A percentile compares a stretch with the other conserved stretches of the same genome.
Evolutionary conservation across 148 eudicot genomes (phyloP).

Genomic region (Linanthus parryae): DNA sequence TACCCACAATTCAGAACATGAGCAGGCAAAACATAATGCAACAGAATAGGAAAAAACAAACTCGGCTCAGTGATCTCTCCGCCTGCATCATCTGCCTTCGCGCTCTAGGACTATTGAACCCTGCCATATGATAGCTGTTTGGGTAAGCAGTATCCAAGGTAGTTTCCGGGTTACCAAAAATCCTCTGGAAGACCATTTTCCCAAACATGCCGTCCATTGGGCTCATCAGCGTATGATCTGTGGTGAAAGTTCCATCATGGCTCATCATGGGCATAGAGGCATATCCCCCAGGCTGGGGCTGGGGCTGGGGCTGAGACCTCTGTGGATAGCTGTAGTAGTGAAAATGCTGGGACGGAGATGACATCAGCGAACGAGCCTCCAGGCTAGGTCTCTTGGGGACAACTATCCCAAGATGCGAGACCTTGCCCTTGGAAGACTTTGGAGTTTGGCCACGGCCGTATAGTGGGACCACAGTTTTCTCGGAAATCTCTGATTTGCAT

Average conservation of each 20-base stretch:
- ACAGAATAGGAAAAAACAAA: slow-evolving; percentile 54
- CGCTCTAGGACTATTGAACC: slow-evolving; percentile 25
- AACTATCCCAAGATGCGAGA: slow-evolving; percentile 14
- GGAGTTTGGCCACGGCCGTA: not conserved
- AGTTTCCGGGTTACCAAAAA: slow-evolving; percentile 42
- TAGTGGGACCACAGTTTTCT: not conserved
- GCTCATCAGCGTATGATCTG: slow-evolving; percentile 15
- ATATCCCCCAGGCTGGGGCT: slow-evolving; percentile 11
- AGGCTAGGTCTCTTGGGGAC: slow-evolving; percentile 66
- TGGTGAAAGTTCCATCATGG: slow-evolving; percentile 24
- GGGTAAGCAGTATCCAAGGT: slow-evolving; percentile 28
- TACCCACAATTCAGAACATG: slow-evolving; percentile 27
- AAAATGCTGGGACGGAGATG: slow-evolving; percentile 24
- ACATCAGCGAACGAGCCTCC: no score
- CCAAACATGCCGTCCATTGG: slow-evolving; percentile 55
- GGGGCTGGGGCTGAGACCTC: slow-evolving; percentile 7
- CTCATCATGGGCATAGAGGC: slow-evolving; percentile 18
- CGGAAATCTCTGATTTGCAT: not conserved
- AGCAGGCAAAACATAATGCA: slow-evolving; percentile 45
- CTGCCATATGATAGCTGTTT: slow-evolving; percentile 28
- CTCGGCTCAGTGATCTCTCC: slow-evolving; percentile 47
- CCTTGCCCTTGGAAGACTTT: slow-evolving; percentile 21
- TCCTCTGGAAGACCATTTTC: slow-evolving; percentile 45
- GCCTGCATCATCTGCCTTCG: slow-evolving; percentile 47
- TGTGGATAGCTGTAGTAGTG: slow-evolving; percentile 13